Conservation (phyloP, 2,329 filamentous ascomycete species). For the Rhynchosporium agropyri region DNA sequence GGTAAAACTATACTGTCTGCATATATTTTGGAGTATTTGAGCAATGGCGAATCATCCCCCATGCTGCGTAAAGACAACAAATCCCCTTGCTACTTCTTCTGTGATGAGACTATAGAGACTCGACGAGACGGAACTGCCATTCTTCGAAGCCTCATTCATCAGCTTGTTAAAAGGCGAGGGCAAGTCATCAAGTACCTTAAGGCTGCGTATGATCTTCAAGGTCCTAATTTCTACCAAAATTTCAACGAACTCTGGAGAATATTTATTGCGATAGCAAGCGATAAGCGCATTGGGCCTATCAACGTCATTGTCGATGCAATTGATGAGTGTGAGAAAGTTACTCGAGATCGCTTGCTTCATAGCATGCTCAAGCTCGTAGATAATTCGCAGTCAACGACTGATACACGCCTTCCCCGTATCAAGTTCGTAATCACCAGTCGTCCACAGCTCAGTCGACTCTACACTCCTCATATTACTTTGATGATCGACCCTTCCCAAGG, state of each 20-base stretch:
- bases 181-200: conserved; percentile 43
- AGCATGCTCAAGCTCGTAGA: conserved; percentile 34
- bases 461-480: conserved; percentile 22
- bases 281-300: conserved; percentile 39
- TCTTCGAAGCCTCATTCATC: conserved; percentile 44
- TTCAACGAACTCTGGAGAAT: conserved; percentile 44
- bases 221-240: conserved; percentile 41
- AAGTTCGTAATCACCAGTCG: conserved; percentile 43
- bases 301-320: conserved; percentile 46
- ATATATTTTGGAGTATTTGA: conserved; percentile 42
- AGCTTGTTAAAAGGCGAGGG: conserved; percentile 42
- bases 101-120: conserved; percentile 43
- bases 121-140: conserved; percentile 45
- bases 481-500: conserved; percentile 35
- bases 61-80: conserved; percentile 18
- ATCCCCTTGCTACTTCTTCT: conserved; percentile 42
- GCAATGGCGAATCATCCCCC: conserved; percentile 20
- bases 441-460: conserved; percentile 29
- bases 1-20: conserved; percentile 46
- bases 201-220: conserved; percentile 40
- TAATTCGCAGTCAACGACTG: conserved; percentile 19
- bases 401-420: conserved; percentile 31
- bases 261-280: conserved; percentile 41
- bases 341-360: conserved; percentile 37
- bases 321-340: conserved; percentile 45